Conservation (phyloP, 371 early-diverging fungal genomes). For the Actinomortierella ambigua region DNA sequence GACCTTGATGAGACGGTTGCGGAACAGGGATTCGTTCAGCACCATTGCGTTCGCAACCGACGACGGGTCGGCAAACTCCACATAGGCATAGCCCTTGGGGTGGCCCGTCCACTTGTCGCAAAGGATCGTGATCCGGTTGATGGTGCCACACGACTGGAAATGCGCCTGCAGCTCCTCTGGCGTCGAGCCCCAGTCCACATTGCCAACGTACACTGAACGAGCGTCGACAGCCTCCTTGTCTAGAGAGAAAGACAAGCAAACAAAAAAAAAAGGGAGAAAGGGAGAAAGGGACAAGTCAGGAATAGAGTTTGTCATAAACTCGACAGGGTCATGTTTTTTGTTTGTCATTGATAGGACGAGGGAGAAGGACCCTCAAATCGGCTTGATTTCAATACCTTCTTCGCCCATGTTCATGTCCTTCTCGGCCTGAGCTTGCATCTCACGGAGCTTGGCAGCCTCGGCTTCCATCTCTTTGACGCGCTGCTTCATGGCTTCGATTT, state of each 20-base stretch:
- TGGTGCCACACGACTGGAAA: slow-evolving; percentile 96
- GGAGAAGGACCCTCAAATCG: no score
- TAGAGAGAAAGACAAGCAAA: slow-evolving; percentile 20
- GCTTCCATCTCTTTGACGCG: slow-evolving; percentile 92
- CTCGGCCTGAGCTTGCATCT: slow-evolving; percentile 90
- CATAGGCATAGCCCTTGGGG: slow-evolving; percentile 98
- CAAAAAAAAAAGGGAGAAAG: slow-evolving; percentile 2
- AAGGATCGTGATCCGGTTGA: slow-evolving; percentile 95
- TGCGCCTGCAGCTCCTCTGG: slow-evolving; percentile 97
- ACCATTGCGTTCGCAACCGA: slow-evolving; percentile 88
- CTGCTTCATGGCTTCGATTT: slow-evolving; percentile 84
- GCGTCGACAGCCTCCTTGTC: slow-evolving; percentile 86
- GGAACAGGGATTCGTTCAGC: slow-evolving; percentile 89
- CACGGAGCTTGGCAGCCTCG: slow-evolving; percentile 93
- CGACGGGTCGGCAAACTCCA: slow-evolving; percentile 92
- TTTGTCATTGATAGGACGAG: no score
- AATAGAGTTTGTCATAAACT: neutral
- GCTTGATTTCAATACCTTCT: slow-evolving; percentile 52
- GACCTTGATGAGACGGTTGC: slow-evolving; percentile 88
- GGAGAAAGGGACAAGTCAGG: neutral
- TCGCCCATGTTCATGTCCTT: slow-evolving; percentile 72
- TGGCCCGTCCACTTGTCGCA: slow-evolving; percentile 95
- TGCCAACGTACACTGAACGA: slow-evolving; percentile 95
- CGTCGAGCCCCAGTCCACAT: slow-evolving; percentile 95
- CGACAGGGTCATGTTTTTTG: neutral